Base-by-base conservation (phyloP, 2,329 filamentous ascomycete genomes). In the Epichloe gansuensis region DNA sequence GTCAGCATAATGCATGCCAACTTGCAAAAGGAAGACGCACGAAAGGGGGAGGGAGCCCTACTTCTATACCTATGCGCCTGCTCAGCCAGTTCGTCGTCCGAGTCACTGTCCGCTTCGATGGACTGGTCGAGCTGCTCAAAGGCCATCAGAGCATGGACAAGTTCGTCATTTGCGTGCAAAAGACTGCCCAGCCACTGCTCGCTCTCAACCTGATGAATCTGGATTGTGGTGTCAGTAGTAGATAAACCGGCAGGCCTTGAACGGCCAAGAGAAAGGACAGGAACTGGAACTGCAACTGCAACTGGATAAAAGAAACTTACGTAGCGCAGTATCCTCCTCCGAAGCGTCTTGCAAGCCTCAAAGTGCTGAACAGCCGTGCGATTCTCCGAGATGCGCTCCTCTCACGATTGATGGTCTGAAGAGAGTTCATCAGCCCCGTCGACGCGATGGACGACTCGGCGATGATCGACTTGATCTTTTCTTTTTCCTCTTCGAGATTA, bases 111-210 rank as follows among this genome's bases (percentile, higher is more conserved):
- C 5, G 82, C 82, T 58, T 89, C 86, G 57, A 91, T 86, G 47
- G 87, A 90, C 55, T 85, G 83, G 65, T 98, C 91, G 57, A 97
- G 80, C 60, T 96, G 88, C 69, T 97, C 91, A 63, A 90, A 98
- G 0, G 90, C 87, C 81, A 95, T 95, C 53, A 98, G 76, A 1
- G 91, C 89, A 56, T 85, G 85, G 42, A 97, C 88, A n/a, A 98
- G 83, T 68, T 95, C 88, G 62, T 98, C 93, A 62, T 98, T 97
- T 58, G 91, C 91, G 62, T 93, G 88, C 17, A 98, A 82, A 4
- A 98, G 76, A 55, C 88, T 85, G 43, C 91, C 93, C 8, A 98
- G 83, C 76, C 87, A 96, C 62, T 97, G 84, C 63, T 97, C 91
- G 8, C 83, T 85, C 65, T 95, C 88, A 12, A 97, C 86, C 49